Evolutionary conservation across 257 asterid species (phyloP).

Genomic region (Scutellaria baicalensis): DNA sequence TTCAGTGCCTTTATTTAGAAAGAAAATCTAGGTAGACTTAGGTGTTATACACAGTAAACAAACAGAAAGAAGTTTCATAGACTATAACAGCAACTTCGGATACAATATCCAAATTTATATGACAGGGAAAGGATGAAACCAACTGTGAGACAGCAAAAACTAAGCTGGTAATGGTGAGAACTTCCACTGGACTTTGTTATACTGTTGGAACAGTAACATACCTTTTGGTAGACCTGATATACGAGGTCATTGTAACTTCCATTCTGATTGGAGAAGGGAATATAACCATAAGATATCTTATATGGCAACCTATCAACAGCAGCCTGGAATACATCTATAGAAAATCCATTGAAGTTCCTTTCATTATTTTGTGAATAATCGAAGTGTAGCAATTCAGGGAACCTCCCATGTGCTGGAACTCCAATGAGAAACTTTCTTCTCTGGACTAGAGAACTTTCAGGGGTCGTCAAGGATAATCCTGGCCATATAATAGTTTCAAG

Average conservation of each 20-base stretch:
- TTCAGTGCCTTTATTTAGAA: neutral
- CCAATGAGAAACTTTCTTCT: slow-evolving; percentile 10
- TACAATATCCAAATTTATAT: neutral
- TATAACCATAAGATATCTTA: slow-evolving; percentile 20
- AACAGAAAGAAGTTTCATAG: neutral
- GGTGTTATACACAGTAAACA: neutral
- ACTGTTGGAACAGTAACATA: neutral
- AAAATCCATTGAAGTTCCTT: slow-evolving; percentile 16
- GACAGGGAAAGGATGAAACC: neutral
- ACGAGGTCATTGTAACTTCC: slow-evolving; percentile 29
- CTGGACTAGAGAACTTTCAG: neutral
- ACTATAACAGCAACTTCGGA: neutral
- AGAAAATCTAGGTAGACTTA: neutral
- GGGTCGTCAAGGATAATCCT: slow-evolving; percentile 9
- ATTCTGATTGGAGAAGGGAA: slow-evolving; percentile 14
- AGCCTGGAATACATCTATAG: slow-evolving; percentile 27
- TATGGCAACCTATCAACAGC: slow-evolving; percentile 17
- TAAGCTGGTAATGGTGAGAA: neutral
- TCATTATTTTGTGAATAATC: slow-evolving; percentile 1
- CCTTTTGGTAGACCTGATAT: slow-evolving; percentile 23
- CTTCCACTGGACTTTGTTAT: neutral
- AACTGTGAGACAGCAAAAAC: neutral
- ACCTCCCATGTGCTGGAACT: slow-evolving; percentile 7
- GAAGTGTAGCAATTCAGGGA: slow-evolving; percentile 12
- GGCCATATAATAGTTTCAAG: slow-evolving; percentile 32